Evolutionary conservation across 108 stramenopile genomes (phyloP).

Genomic region (Skeletonema grethae): DNA sequence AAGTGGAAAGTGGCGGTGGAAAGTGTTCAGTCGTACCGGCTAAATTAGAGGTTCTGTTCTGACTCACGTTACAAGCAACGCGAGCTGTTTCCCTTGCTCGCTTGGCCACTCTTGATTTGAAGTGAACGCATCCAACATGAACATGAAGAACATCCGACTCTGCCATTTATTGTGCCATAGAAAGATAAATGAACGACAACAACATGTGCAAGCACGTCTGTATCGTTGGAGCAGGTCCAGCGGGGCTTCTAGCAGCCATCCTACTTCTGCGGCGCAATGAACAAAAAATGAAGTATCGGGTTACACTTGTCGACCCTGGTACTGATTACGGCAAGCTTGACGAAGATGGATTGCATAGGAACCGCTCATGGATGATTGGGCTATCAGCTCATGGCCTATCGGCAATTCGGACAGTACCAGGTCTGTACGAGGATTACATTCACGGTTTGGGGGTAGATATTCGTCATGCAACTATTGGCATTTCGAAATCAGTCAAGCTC

Average conservation of each 20-base stretch:
- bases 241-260: constrained; percentile 39
- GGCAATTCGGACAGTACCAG: constrained; percentile 32
- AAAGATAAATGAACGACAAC: too few relatives aligned
- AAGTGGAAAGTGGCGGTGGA: too few relatives aligned
- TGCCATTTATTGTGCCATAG: too few relatives aligned
- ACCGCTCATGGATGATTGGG: constrained; percentile 54
- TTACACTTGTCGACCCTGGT: constrained; percentile 41
- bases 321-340: constrained; percentile 30
- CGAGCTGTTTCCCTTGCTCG: too few relatives aligned
- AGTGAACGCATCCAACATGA: too few relatives aligned
- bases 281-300: constrained; percentile 14
- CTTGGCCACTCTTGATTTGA: too few relatives aligned
- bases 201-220: constrained; percentile 18
- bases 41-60: too few relatives aligned
- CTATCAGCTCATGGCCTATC: constrained; percentile 41
- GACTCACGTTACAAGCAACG: too few relatives aligned
- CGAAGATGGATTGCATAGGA: constrained; percentile 14
- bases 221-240: constrained; percentile 48
- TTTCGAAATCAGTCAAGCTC: constrained; percentile 19
- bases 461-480: constrained; percentile 2
- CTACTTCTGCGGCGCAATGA: constrained; percentile 39
- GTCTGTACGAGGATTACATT: constrained; percentile 50
- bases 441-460: constrained; percentile 25
- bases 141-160: too few relatives aligned
- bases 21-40: too few relatives aligned